Conservation (phyloP, 805 yeast genomes). For the Lipomyces sp. region DNA sequence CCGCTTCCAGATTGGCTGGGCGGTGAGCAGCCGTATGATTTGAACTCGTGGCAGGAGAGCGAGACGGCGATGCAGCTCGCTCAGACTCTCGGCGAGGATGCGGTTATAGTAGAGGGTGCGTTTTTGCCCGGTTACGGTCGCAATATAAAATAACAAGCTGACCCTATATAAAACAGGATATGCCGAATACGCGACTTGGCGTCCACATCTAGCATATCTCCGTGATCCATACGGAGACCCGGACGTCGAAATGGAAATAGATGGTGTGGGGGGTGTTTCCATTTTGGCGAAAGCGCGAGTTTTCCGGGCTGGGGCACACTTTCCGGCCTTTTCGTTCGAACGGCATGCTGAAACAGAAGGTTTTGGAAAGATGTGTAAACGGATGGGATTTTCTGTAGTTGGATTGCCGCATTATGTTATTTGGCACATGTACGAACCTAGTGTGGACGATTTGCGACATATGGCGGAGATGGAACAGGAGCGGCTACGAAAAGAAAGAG, state of each 20-base stretch:
- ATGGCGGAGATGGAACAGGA: conserved; percentile 48
- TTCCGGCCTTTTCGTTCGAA: conserved; percentile 95
- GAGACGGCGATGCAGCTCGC: conserved; percentile 63
- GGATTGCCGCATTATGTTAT: conserved; percentile 95
- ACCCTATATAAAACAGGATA: conserved; percentile 67
- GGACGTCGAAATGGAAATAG: conserved; percentile 88
- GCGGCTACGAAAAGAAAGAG: conserved; percentile 47
- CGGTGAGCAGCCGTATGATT: conserved; percentile 90
- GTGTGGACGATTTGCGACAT: conserved; percentile 83
- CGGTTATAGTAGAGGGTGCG: conserved; percentile 90
- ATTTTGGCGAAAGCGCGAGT: conserved; percentile 86
- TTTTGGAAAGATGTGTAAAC: conserved; percentile 76
- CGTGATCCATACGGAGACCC: conserved; percentile 96
- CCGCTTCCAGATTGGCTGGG: conserved; percentile 93
- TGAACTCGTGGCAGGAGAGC: conserved; percentile 96
- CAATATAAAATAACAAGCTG: background rate
- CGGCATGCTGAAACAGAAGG: conserved; percentile 99
- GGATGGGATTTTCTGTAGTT: conserved; percentile 83
- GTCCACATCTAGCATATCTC: conserved; percentile 93
- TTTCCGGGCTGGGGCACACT: conserved; percentile 86
- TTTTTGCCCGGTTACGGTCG: too few species aligned
- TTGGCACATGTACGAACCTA: conserved; percentile 97
- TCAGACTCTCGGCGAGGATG: conserved; percentile 79
- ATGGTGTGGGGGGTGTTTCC: conserved; percentile 98
- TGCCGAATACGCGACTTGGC: conserved; percentile 96